Evolutionary conservation across 176 grass and related monocot genomes (phyloP).

Genomic region (Chloris gayana): DNA sequence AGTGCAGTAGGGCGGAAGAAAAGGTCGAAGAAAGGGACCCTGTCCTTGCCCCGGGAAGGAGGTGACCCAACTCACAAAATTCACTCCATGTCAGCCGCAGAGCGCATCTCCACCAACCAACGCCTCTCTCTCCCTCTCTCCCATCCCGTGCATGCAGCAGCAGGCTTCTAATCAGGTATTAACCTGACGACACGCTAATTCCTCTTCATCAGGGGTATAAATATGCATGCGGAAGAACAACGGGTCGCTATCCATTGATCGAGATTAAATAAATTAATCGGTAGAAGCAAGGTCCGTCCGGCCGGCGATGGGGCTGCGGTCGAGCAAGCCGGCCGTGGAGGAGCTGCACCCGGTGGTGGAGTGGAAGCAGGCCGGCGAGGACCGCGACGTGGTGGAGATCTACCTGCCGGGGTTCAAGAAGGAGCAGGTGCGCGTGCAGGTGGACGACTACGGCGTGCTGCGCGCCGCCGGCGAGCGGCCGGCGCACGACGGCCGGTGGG

Average conservation of each 20-base stretch:
- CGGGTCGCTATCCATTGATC: neutral
- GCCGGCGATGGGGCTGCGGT: slow-evolving; percentile 10
- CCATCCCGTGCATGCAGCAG: neutral
- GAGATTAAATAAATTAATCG: no score
- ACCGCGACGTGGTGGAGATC: slow-evolving; percentile 44
- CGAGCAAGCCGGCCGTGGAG: neutral
- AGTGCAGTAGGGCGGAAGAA: neutral
- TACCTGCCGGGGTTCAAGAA: slow-evolving; percentile 51
- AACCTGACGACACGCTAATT: neutral
- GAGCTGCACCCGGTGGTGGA: slow-evolving; percentile 39
- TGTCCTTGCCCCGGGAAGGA: neutral
- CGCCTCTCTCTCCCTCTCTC: neutral
- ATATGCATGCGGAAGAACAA: neutral
- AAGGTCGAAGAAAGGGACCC: neutral
- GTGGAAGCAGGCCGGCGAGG: slow-evolving; percentile 26
- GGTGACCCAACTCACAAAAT: slow-evolving; percentile 7
- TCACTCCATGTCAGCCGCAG: slow-evolving; percentile 10
- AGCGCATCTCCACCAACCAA: neutral
- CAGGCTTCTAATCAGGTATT: neutral
- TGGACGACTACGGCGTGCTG: slow-evolving; percentile 46
- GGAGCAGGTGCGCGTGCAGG: slow-evolving; percentile 56
- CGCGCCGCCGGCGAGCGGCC: slow-evolving; percentile 44
- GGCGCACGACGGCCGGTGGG: neutral
- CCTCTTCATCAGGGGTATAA: neutral
- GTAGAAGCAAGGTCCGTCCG: neutral